A percentile compares a stretch with the other conserved stretches of the same genome.
These are phyloP conservation scores for Aeschynomene evenia DNA, from an alignment of 306 rosid species.

Conservation along the genomic window DNA sequence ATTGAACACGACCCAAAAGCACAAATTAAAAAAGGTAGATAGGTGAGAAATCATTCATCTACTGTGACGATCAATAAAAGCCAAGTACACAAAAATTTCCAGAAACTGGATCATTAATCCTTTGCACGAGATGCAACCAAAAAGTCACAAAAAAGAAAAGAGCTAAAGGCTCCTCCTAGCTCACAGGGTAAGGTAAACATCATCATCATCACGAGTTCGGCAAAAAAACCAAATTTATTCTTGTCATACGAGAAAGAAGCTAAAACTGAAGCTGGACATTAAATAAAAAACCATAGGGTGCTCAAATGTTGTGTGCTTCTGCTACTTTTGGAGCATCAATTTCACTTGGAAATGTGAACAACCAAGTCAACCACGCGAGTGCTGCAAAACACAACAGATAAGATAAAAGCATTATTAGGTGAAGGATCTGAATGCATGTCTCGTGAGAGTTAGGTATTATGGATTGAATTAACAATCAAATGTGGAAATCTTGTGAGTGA, in stretches of 20 bases:
- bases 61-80: too few relatives aligned
- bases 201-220: too few relatives aligned
- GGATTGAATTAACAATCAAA: neutral
- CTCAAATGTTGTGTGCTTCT: neutral
- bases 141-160: too few relatives aligned
- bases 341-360: conserved; percentile 31
- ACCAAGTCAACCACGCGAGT: conserved; percentile 69
- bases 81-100: too few relatives aligned
- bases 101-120: too few relatives aligned
- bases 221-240: neutral
- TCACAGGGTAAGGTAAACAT: too few relatives aligned
- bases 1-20: too few relatives aligned
- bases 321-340: neutral
- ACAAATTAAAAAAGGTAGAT: too few relatives aligned
- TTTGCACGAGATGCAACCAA: too few relatives aligned
- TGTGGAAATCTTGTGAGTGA: neutral
- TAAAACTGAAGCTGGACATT: conserved; percentile 18
- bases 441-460: neutral
- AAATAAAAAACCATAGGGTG: neutral
- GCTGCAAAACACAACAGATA: conserved; percentile 40
- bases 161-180: too few relatives aligned
- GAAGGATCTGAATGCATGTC: neutral
- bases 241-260: neutral
- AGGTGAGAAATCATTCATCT: neutral
- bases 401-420: conserved; percentile 13